Base-by-base conservation (phyloP, 495 filamentous ascomycete species). In the Cercophora scortea region DNA sequence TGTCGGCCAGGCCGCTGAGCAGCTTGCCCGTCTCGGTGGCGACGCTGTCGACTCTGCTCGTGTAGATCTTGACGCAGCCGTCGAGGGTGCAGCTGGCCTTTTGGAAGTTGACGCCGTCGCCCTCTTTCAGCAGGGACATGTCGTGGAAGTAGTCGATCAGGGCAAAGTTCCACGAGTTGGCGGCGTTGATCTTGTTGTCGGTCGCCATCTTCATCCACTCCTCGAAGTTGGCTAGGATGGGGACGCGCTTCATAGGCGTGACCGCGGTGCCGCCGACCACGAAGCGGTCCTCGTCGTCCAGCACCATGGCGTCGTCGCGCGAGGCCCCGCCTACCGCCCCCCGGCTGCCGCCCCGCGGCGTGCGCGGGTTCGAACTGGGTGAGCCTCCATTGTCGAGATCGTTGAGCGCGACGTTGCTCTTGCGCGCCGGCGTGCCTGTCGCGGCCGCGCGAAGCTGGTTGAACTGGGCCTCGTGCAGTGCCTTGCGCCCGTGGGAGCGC, bases 121-220 rank as follows among this genome's bases (percentile, higher is more conserved):
- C 93, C 63, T 97, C 94, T 63, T 92, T 93, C 25, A 99, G 77
- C 36, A 99, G 71, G 6, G 90, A 95, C 94, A 99, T 96, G 61
- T 99, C 93, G 61, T 99, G 91, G 63, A 99, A 99, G 67, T 99
- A 99, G 67, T 99, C 93, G 64, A 99, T 99, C 7, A 99, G 79
- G 2, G 93, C 93, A 69, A 99, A 96, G 62, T 97, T 96, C 93
- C 93, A 99, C 15, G 93, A 96, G 68, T 99, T 99, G 19, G 87
- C 83, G 41, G 93, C 94, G 64, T 97, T 99, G 72, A 99, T 99
- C 77, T 99, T 99, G 76, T 99, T 99, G 74, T 99, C 93, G 18
- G 92, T 97, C 9, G 94, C 94, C 89, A 97, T 91, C 79, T 97
- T 99, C 94, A 99, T 97, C 93, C 93, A 97, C 64, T 99, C 94